Evolutionary conservation across 2,329 filamentous ascomycete species (phyloP).

Genomic region (Microcera coccophila): DNA sequence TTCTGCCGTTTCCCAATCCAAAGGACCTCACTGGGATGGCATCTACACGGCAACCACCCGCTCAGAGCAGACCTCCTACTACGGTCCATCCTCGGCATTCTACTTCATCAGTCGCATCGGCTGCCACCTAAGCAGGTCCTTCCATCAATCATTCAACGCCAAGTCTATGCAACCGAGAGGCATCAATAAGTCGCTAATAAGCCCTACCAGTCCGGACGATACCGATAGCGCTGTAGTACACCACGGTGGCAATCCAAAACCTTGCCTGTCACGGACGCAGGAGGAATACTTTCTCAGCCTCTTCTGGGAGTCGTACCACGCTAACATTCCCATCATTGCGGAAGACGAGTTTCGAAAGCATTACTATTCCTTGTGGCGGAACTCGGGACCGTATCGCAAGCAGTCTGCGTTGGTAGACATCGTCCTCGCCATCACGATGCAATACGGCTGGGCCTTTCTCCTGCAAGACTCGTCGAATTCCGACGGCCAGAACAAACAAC

Average conservation of each 20-base stretch:
- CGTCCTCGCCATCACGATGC: conserved; percentile 50
- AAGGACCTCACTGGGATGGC: conserved; percentile 21
- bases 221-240: background rate
- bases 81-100: conserved; percentile 42
- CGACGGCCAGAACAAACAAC: background rate
- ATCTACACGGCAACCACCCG: conserved; percentile 35
- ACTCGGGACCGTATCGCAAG: conserved; percentile 26
- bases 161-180: conserved; percentile 16
- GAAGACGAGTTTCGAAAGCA: conserved; percentile 41
- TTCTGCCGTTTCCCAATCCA: background rate
- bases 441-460: conserved; percentile 36
- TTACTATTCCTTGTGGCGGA: conserved; percentile 39
- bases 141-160: conserved; percentile 26
- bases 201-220: conserved; percentile 3
- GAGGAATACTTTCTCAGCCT: conserved; percentile 45
- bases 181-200: conserved; percentile 7
- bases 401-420: conserved; percentile 51
- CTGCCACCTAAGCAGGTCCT: conserved; percentile 30
- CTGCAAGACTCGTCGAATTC: background rate
- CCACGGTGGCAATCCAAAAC: background rate
- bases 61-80: conserved; percentile 37
- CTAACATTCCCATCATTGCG: conserved; percentile 37
- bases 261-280: conserved; percentile 39
- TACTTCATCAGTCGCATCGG: conserved; percentile 44
- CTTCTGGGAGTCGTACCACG: conserved; percentile 45